A percentile compares a stretch with the other conserved stretches of the same genome.
Evolutionary conservation across 2,329 filamentous ascomycete genomes (phyloP).

Genomic region (Ascochyta koolunga): DNA sequence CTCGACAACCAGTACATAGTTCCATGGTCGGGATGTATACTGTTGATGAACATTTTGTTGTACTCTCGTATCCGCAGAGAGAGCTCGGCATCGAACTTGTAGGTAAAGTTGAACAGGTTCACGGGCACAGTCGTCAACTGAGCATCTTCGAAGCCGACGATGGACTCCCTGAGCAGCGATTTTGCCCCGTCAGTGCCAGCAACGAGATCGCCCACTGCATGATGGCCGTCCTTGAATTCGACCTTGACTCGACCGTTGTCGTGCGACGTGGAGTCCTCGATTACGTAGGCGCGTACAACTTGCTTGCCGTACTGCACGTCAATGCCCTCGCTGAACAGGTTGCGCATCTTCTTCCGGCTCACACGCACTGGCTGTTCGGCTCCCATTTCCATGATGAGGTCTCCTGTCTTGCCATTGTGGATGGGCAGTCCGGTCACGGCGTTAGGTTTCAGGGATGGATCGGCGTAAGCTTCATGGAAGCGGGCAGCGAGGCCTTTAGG

Average conservation of each 20-base stretch:
- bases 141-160: slow-evolving; percentile 24
- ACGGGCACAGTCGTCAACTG: slow-evolving; percentile 24
- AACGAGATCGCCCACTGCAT: slow-evolving; percentile 24
- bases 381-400: slow-evolving; percentile 30
- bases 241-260: slow-evolving; percentile 22
- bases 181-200: slow-evolving; percentile 31
- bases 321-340: slow-evolving; percentile 29
- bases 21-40: slow-evolving; percentile 31
- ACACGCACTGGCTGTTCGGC: slow-evolving; percentile 29
- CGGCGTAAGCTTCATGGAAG: slow-evolving; percentile 33
- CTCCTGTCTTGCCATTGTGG: slow-evolving; percentile 33
- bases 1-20: slow-evolving; percentile 34
- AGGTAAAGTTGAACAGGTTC: slow-evolving; percentile 33
- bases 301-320: slow-evolving; percentile 32
- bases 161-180: slow-evolving; percentile 21
- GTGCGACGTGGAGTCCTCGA: slow-evolving; percentile 11
- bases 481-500: slow-evolving; percentile 23
- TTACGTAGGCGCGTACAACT: slow-evolving; percentile 11
- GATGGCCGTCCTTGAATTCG: slow-evolving; percentile 27
- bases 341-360: slow-evolving; percentile 29
- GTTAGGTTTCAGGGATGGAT: slow-evolving; percentile 19
- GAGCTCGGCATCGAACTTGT: slow-evolving; percentile 22
- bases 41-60: slow-evolving; percentile 29
- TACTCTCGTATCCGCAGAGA: slow-evolving; percentile 17
- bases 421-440: slow-evolving; percentile 32